Percentiles rank a stretch among this genome's conserved stretches.
These are phyloP conservation scores for Cladosporium austrohemisphaericum DNA, from an alignment of 2,329 filamentous ascomycete genomes.

Conservation along the genomic window DNA sequence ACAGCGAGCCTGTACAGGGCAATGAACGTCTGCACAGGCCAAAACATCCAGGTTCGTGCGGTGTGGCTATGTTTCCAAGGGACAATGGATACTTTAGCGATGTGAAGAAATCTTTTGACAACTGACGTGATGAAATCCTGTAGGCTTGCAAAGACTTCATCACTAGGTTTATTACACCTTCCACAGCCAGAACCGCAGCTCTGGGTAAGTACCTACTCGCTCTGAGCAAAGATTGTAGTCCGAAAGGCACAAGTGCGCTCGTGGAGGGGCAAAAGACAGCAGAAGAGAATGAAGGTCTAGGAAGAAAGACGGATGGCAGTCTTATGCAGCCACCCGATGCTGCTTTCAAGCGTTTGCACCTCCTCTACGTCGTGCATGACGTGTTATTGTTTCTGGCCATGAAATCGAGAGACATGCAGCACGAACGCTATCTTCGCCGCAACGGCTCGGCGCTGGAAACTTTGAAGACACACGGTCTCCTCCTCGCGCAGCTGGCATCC, in stretches of 20 bases:
- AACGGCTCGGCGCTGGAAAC: neutral
- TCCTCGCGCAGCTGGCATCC: constrained; percentile 16
- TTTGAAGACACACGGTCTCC: constrained; percentile 4
- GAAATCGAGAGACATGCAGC: neutral
- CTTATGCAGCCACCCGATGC: constrained; percentile 20
- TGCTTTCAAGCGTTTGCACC: constrained; percentile 22
- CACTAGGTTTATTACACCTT: constrained; percentile 20
- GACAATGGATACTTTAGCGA: too few species aligned
- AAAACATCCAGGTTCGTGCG: constrained; percentile 10
- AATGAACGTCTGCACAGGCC: constrained; percentile 7
- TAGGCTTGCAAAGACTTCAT: constrained; percentile 22
- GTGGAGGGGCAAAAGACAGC: constrained; percentile 1
- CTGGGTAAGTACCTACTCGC: constrained; percentile 19
- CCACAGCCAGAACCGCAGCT: constrained; percentile 13
- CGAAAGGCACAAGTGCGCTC: constrained; percentile 4
- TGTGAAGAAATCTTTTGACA: neutral
- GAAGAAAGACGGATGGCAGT: constrained; percentile 16
- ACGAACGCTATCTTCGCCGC: neutral
- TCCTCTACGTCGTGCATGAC: constrained; percentile 23
- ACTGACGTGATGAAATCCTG: too few species aligned
- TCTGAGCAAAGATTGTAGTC: constrained; percentile 18
- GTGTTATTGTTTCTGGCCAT: constrained; percentile 14
- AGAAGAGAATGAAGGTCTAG: constrained; percentile 19
- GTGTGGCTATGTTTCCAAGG: neutral
- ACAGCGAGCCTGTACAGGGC: neutral